Evolutionary conservation across 768 basidiomycete species (phyloP), one percentile per base, ranked within the genome.

Genomic region (Collybia sordida): DNA sequence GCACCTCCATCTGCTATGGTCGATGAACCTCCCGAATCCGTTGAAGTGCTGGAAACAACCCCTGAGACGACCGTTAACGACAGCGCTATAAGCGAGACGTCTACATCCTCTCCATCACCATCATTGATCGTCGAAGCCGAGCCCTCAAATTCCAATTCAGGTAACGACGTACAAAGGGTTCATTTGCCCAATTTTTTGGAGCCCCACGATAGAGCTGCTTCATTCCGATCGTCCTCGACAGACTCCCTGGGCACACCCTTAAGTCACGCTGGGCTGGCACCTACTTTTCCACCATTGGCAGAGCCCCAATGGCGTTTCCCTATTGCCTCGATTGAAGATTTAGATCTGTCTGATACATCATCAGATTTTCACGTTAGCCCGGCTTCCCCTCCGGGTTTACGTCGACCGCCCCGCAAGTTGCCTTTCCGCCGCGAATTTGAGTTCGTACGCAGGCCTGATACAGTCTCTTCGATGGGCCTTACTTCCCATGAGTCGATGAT

Each of bases 381-480:
- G 4, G 61, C 73, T 25, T 66, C 68, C 1, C 79, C 77, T 0
- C 75, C 79, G 6, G 84, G 82, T n/a, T 64, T 86, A 27, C 74
- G 80, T 42, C 80, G 77, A 54, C 68, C 68, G 0, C 70, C 73
- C 6, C 77, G 83, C 21, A 81, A 82, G 55, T 69, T 93, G 19
- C 91, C 91, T 0, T 73, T 82, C 39, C 81, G 90, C 4, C 81
- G 87, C 19, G 88, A 92, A 51, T 90, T 93, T 52, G 88, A 91
- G 64, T 90, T 92, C 55, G 79, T 90, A 23, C 75, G 83, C 5
- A 72, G 82, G n/a, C 83, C 86, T 5, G 78, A 82, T 38, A 85
- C 80, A 31, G 87, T 89, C 21, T 91, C 89, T 1, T 93, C 91
- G 25, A 83, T 91, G 81, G 87, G 86, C 4, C 80, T 89, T 39